Percentiles rank a stretch among this genome's conserved stretches.
phyloP scores from a whole-genome alignment of 2,329 filamentous ascomycete species.

The Alternaria alternata region DNA sequence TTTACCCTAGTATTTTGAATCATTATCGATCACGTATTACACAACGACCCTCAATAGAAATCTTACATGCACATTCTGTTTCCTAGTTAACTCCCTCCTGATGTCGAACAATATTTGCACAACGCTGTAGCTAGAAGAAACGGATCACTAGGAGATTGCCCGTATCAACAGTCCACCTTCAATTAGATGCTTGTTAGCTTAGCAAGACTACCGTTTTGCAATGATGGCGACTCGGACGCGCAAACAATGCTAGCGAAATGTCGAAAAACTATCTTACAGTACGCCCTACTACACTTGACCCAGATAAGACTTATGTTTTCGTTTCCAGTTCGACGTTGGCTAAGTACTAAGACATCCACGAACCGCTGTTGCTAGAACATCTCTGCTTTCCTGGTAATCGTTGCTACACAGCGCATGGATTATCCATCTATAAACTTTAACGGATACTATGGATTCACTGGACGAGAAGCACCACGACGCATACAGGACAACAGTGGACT shows the following conservation, averaged over 20 bases:
- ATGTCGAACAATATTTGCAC: no score
- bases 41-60: no score
- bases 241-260: not conserved
- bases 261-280: not conserved
- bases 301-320: not conserved
- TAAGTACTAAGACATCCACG: not conserved
- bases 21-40: not conserved
- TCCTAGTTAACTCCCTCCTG: no score
- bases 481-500: no score
- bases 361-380: not conserved
- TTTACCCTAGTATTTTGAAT: not conserved
- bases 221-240: not conserved
- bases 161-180: not conserved
- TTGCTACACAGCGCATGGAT: not conserved
- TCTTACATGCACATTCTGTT: no score
- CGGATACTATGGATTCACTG: no score
- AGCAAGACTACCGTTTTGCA: not conserved
- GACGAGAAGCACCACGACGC: no score
- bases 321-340: not conserved
- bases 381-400: not conserved
- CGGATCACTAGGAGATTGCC: not conserved
- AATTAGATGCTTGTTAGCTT: not conserved
- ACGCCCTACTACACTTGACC: not conserved
- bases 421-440: no score
- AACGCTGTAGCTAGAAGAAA: not conserved